A percentile compares a stretch with the other conserved stretches of the same genome.
Evolutionary conservation across 2,329 filamentous ascomycete species (phyloP).

Genomic region (Diplodia mutila): DNA sequence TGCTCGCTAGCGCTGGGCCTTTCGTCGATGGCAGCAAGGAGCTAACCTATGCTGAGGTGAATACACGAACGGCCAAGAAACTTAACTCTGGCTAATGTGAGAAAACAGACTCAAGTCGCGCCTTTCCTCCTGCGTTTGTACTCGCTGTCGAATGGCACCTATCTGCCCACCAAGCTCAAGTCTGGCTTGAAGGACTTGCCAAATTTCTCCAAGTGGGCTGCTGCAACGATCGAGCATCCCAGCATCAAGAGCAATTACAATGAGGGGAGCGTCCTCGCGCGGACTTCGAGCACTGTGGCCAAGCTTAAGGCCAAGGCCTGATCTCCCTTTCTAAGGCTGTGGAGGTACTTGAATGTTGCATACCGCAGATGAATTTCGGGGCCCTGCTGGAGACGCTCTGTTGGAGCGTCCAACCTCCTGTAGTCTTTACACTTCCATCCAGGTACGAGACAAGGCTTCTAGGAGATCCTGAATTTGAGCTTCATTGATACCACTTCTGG

Average conservation of each 20-base stretch:
- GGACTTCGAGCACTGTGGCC: constrained; percentile 33
- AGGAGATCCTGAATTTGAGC: not conserved
- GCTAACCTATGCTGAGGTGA: constrained; percentile 75
- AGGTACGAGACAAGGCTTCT: not conserved
- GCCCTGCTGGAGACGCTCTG: not conserved
- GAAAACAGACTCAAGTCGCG: constrained; percentile 60
- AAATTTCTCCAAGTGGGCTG: constrained; percentile 69
- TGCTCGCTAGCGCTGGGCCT: constrained; percentile 54
- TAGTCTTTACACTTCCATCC: not conserved
- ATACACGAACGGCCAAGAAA: constrained; percentile 23
- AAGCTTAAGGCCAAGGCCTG: constrained; percentile 33
- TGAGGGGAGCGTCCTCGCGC: constrained; percentile 34
- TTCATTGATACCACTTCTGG: not conserved
- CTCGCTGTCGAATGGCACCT: constrained; percentile 58
- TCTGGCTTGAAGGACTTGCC: constrained; percentile 61
- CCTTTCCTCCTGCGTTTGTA: constrained; percentile 69
- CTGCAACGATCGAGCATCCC: constrained; percentile 62
- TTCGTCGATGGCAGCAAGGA: constrained; percentile 52
- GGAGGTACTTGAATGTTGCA: not conserved
- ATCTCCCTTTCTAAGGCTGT: not conserved
- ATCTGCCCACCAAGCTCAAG: constrained; percentile 53
- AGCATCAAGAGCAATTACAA: constrained; percentile 61
- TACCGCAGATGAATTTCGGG: not conserved
- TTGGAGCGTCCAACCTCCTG: not conserved
- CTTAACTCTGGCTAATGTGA: not conserved